phyloP scores from a whole-genome alignment of 495 filamentous ascomycete species.

The Neurospora sp. region DNA sequence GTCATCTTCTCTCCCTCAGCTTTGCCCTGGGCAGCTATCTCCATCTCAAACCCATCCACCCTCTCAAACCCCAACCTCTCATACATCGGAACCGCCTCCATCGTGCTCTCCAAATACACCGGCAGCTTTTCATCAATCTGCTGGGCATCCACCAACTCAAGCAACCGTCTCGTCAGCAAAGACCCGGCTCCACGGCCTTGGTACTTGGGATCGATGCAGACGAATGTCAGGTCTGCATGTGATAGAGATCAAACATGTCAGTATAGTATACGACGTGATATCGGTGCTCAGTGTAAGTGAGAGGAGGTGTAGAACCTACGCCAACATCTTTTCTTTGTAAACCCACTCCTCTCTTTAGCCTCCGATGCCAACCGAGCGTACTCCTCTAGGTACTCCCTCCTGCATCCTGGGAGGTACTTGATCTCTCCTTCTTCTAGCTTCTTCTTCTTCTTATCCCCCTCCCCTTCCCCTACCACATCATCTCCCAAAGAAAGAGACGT shows the following conservation, averaged over 20 bases:
- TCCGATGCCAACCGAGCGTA: constrained; percentile 23
- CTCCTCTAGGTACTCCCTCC: constrained; percentile 18
- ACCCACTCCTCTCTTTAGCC: constrained; percentile 18
- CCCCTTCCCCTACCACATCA: neutral
- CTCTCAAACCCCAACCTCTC: constrained; percentile 27
- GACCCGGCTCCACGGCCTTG: constrained; percentile 33
- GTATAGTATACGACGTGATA: neutral
- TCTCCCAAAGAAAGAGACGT: too few species aligned
- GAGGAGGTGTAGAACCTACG: constrained; percentile 5
- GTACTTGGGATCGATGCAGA: constrained; percentile 32
- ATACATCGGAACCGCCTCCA: constrained; percentile 31
- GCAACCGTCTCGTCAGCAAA: constrained; percentile 16
- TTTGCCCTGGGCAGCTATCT: constrained; percentile 8
- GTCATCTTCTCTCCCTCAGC: neutral
- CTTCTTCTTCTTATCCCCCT: constrained; percentile 4
- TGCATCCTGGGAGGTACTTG: constrained; percentile 6
- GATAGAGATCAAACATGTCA: neutral
- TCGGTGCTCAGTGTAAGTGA: too few species aligned
- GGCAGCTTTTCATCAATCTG: constrained; percentile 21
- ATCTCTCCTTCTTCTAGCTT: constrained; percentile 15
- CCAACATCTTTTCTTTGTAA: constrained; percentile 12
- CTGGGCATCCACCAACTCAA: constrained; percentile 17
- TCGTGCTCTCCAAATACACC: constrained; percentile 35
- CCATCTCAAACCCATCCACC: constrained; percentile 22
- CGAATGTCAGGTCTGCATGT: constrained; percentile 21